Evolutionary conservation across 2,329 filamentous ascomycete genomes (phyloP), one percentile per base, ranked within the genome.

Genomic region (Aspergillus aculeatinus): DNA sequence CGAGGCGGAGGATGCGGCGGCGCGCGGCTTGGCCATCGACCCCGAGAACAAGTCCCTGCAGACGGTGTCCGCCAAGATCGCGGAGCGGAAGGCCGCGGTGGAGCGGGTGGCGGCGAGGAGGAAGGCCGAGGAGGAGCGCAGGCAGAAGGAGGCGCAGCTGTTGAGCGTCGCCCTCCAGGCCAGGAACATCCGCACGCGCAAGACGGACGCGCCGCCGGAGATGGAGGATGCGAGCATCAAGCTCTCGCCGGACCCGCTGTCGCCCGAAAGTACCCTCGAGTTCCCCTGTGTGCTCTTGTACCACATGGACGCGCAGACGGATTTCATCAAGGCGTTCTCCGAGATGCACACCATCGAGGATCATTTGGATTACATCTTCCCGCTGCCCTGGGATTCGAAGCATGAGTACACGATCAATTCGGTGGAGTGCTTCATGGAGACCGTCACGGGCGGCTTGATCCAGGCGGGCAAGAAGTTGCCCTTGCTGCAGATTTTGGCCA

Each of bases 381-480:
- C 93, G 2, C 76, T 92, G 69, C 92, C 92, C 12, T 99, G 95
- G 95, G 95, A 98, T 69, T 70, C 75, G 16, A 79, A 83, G 61
- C 77, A 82, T 1, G 87, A 87, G 69, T 97, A 96, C 75, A 84
- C 79, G 0, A 67, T 82, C 1, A 80, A 81, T 0, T 80, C 77
- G 0, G 91, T 96, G 4, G 92, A 96, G 67, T 95, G 91, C 70
- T 98, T 91, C 75, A 89, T 96, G 81, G 92, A 97, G 80, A 98
- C 92, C 0, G 77, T 78, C 4, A 80, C 82, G 0, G 92, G 92
- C 0, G 92, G 93, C 0, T 75, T 99, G 68, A 86, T 96, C 69
- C 97, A 96, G 79, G 88, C 93, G 23, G 94, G 95, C 51, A 93
- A 91, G 83, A 95, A 94, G 72, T 83, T 95, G 64, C 81, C 86